Evolutionary conservation across 306 rosid genomes (phyloP).

Genomic region (Gynostemma pentaphyllum): DNA sequence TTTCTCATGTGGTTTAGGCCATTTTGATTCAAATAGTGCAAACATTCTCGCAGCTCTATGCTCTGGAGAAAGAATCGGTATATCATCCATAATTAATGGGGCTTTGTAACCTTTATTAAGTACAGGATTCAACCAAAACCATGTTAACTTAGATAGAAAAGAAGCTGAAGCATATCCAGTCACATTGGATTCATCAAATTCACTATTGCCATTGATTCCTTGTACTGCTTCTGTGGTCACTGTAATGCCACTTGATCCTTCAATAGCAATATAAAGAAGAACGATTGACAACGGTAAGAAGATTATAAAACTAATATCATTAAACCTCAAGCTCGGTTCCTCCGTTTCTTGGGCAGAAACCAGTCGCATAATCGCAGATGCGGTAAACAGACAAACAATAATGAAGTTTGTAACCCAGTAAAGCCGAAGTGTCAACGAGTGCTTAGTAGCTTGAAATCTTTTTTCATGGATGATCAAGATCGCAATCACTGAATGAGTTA

Average conservation of each 20-base stretch:
- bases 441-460: conserved; percentile 43
- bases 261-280: conserved; percentile 37
- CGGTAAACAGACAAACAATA: conserved; percentile 35
- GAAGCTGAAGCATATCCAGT: conserved; percentile 83
- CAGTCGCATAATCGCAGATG: conserved; percentile 57
- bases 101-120: conserved; percentile 59
- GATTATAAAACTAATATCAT: conserved; percentile 43
- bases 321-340: conserved; percentile 29
- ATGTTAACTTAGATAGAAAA: conserved; percentile 47
- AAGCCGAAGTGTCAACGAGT: conserved; percentile 56
- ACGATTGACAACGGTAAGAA: conserved; percentile 48
- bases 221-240: conserved; percentile 16
- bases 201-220: conserved; percentile 18
- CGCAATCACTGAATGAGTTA: conserved; percentile 43
- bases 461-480: conserved; percentile 50
- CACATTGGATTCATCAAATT: conserved; percentile 30
- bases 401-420: conserved; percentile 52
- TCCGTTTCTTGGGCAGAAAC: conserved; percentile 15
- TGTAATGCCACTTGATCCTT: conserved; percentile 54
- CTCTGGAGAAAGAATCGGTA: conserved; percentile 60
- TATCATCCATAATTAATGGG: conserved; percentile 51
- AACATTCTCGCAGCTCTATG: conserved; percentile 73
- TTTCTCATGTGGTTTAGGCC: conserved; percentile 69
- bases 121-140: conserved; percentile 92
- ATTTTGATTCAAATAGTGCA: conserved; percentile 44